Base-by-base conservation (phyloP, 371 early-diverging fungal species). In the Syncephalastrum racemosum region DNA sequence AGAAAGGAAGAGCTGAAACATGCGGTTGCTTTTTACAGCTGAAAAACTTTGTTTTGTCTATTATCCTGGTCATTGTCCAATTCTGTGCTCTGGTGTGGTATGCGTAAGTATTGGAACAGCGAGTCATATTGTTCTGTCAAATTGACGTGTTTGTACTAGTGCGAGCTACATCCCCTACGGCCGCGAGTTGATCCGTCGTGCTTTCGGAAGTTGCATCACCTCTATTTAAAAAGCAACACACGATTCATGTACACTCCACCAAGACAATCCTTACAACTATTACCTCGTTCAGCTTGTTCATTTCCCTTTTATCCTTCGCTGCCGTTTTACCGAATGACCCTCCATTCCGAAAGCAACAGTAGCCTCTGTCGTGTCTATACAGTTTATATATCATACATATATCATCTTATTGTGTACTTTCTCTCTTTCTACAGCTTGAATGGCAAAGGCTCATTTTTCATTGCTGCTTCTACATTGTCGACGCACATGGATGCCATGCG, bases 81-180 rank as follows among this genome's bases (percentile, higher is more conserved):
- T 93, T 87, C 76, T 68, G 88, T 58, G 94, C 95, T 13, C 67
- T 95, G 56, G 84, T 92, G 58, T 95, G 95, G 91, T 91, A 91
- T 79, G 79, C 75, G 79, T 79, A 79, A 79, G 79, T 79, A 60
- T 12, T 15, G 16, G n/a, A 31, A 24, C 14, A 13, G 53, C 36
- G 36, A 5, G 10, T 31, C 36, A 31, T n/a, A n/a, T 31, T 31
- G 36, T 31, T 31, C 36, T 31, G 36, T 31, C 36, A 31, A 31
- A 31, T 31, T 31, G 12, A 31, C 36, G 36, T 10, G 36, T 31
- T 31, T 31, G 13, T 8, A 54, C 16, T 56, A 79, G 79, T 16
- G 79, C 79, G 52, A 79, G 79, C 54, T 79, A 79, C 58, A 75
- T 79, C 58, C 79, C 79, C 22, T 79, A 79, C 43, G 79, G 79